Evolutionary conservation across 2,329 filamentous ascomycete genomes (phyloP).

Genomic region (Oidium heveae): DNA sequence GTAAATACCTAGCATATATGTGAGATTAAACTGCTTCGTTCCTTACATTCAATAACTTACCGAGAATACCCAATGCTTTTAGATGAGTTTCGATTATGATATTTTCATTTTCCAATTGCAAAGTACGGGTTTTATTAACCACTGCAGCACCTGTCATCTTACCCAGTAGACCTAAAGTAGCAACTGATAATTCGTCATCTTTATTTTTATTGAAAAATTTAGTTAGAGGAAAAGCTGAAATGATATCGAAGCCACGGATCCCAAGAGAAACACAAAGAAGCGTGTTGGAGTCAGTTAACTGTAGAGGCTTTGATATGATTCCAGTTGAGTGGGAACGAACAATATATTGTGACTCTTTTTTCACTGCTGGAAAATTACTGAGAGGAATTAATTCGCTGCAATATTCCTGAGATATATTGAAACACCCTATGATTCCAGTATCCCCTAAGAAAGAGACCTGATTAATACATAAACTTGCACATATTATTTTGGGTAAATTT

Average conservation of each 20-base stretch:
- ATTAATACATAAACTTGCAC: too few species aligned
- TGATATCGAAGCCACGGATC: slow-evolving; percentile 50
- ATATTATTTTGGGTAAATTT: too few species aligned
- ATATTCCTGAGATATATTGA: too few species aligned
- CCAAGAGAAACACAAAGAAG: slow-evolving; percentile 38
- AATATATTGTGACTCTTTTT: too few species aligned
- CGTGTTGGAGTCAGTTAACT: slow-evolving; percentile 17
- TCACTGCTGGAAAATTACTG: too few species aligned
- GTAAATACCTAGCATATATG: slow-evolving; percentile 34
- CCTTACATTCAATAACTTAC: slow-evolving; percentile 18
- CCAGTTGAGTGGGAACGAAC: slow-evolving; percentile 17
- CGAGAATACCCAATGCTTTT: slow-evolving; percentile 56
- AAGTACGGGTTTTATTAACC: slow-evolving; percentile 35
- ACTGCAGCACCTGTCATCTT: slow-evolving; percentile 84
- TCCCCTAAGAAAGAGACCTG: too few species aligned
- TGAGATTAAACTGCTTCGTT: slow-evolving; percentile 1
- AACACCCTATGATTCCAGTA: too few species aligned
- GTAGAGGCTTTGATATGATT: slow-evolving; percentile 27
- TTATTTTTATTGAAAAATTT: slow-evolving; percentile 21
- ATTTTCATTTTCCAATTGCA: slow-evolving; percentile 30
- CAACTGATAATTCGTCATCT: slow-evolving; percentile 23
- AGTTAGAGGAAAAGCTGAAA: slow-evolving; percentile 45
- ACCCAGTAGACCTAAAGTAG: slow-evolving; percentile 51
- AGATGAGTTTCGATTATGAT: slow-evolving; percentile 41
- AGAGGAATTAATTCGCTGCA: too few species aligned